These are phyloP conservation scores for Fusarium longipes DNA, from an alignment of 2,329 filamentous ascomycete species.

Conservation along the genomic window DNA sequence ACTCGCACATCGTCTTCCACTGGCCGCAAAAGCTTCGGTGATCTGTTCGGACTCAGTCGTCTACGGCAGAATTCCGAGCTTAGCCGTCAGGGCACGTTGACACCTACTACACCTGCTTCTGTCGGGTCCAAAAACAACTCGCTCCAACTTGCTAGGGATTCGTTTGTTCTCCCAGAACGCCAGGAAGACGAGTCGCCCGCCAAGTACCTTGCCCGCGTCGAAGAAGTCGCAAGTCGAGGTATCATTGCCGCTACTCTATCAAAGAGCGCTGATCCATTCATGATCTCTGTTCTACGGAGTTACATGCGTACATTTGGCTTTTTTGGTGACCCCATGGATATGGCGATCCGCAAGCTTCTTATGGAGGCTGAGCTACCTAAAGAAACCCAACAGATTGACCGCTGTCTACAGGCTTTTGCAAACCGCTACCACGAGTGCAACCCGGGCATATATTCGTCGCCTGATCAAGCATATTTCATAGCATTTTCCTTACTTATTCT, in stretches of 20 bases:
- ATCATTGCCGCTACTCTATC: conserved; percentile 87
- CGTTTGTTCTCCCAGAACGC: conserved; percentile 77
- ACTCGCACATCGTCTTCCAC: conserved; percentile 86
- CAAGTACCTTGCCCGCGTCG: conserved; percentile 85
- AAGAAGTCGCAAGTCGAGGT: conserved; percentile 82
- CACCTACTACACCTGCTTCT: conserved; percentile 75
- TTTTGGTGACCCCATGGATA: conserved; percentile 97
- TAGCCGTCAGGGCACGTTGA: conserved; percentile 74
- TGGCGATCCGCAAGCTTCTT: conserved; percentile 93
- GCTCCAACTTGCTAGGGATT: conserved; percentile 79
- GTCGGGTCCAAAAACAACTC: conserved; percentile 84
- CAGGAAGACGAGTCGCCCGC: conserved; percentile 90
- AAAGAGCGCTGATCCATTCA: conserved; percentile 87
- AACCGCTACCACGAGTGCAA: conserved; percentile 99
- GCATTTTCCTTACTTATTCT: conserved; percentile 96
- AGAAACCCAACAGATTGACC: conserved; percentile 97
- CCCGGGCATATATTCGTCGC: conserved; percentile 88
- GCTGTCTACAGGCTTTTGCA: conserved; percentile 92
- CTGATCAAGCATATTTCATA: conserved; percentile 98
- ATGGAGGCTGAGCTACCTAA: conserved; percentile 97
- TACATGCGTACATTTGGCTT: conserved; percentile 97
- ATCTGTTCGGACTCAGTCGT: conserved; percentile 81
- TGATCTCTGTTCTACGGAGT: conserved; percentile 83
- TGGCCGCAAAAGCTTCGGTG: conserved; percentile 93
- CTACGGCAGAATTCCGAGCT: conserved; percentile 86